These are phyloP conservation scores for Sphaerulina vaccinii DNA, from an alignment of 2,329 filamentous ascomycete genomes.

Conservation along the genomic window DNA sequence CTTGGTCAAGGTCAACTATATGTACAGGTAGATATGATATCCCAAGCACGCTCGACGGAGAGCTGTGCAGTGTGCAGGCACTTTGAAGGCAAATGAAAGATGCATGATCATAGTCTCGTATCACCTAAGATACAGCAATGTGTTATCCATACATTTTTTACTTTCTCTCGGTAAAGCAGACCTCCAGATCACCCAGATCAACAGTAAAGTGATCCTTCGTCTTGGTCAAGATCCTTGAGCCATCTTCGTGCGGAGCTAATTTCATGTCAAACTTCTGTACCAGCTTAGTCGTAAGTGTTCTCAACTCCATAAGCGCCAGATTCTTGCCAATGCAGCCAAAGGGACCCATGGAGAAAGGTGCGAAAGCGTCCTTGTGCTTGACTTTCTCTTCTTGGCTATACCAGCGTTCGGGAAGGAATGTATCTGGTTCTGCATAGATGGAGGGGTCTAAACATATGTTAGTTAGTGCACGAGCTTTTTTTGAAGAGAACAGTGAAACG, in stretches of 20 bases:
- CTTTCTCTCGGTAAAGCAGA: slow-evolving; percentile 28
- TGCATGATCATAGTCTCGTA: too few relatives aligned
- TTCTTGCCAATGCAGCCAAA: slow-evolving; percentile 42
- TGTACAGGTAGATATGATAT: slow-evolving; percentile 11
- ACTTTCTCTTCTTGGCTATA: slow-evolving; percentile 37
- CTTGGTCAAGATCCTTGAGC: slow-evolving; percentile 33
- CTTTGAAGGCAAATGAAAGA: background rate
- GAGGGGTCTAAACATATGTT: slow-evolving; percentile 21
- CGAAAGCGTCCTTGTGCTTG: slow-evolving; percentile 40
- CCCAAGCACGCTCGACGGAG: slow-evolving; percentile 7
- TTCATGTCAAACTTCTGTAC: slow-evolving; percentile 39
- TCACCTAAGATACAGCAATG: too few relatives aligned
- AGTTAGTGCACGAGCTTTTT: background rate
- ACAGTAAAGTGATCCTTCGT: slow-evolving; percentile 42
- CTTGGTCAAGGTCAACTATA: background rate
- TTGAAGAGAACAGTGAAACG: background rate
- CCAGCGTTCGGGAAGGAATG: slow-evolving; percentile 42
- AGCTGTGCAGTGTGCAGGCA: background rate
- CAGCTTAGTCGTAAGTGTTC: slow-evolving; percentile 38
- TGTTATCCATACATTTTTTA: too few relatives aligned
- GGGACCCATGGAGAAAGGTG: slow-evolving; percentile 39
- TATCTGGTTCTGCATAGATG: slow-evolving; percentile 33
- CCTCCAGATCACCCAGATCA: slow-evolving; percentile 29
- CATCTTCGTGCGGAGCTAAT: slow-evolving; percentile 41
- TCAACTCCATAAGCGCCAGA: slow-evolving; percentile 41